phyloP scores from a whole-genome alignment of 257 asterid species.

The Salvia hispanica region DNA sequence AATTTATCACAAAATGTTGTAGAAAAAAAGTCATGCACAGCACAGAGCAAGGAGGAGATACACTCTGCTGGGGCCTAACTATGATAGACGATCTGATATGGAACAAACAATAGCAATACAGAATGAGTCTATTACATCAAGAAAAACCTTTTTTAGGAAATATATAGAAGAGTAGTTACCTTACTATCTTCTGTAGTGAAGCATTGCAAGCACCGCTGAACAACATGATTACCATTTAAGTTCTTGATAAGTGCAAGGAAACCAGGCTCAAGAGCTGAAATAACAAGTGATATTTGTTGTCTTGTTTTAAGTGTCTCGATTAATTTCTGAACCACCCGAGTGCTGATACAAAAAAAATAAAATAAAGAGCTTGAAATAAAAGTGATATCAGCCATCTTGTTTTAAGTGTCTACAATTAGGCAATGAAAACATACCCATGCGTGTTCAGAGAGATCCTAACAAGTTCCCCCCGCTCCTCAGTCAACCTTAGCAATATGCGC shows the following conservation, averaged over 20 bases:
- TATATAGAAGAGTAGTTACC: conserved; percentile 46
- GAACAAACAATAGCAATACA: conserved; percentile 1
- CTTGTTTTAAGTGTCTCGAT: conserved; percentile 73
- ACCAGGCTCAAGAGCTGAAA: conserved; percentile 88
- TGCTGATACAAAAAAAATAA: conserved; percentile 54
- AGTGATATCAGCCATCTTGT: background rate
- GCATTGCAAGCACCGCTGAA: conserved; percentile 85
- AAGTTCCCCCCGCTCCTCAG: conserved; percentile 74
- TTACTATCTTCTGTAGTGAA: conserved; percentile 67
- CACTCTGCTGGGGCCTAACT: background rate
- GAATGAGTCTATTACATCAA: background rate
- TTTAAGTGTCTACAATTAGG: conserved; percentile 1
- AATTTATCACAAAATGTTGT: conserved; percentile 11
- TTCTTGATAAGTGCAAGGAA: conserved; percentile 82
- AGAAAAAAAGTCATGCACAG: conserved; percentile 15
- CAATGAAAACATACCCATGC: conserved; percentile 62
- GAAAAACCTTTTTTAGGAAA: conserved; percentile 7
- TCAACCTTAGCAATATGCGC: conserved; percentile 65
- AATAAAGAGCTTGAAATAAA: conserved; percentile 17
- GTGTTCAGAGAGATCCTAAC: conserved; percentile 79
- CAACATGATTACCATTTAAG: conserved; percentile 86
- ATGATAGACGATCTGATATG: conserved; percentile 5
- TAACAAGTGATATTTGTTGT: conserved; percentile 62
- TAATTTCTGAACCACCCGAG: conserved; percentile 94
- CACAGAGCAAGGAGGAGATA: conserved; percentile 3